Evolutionary conservation across 345 rosid genomes (phyloP).

Genomic region (Chamaenerion angustifolium): DNA sequence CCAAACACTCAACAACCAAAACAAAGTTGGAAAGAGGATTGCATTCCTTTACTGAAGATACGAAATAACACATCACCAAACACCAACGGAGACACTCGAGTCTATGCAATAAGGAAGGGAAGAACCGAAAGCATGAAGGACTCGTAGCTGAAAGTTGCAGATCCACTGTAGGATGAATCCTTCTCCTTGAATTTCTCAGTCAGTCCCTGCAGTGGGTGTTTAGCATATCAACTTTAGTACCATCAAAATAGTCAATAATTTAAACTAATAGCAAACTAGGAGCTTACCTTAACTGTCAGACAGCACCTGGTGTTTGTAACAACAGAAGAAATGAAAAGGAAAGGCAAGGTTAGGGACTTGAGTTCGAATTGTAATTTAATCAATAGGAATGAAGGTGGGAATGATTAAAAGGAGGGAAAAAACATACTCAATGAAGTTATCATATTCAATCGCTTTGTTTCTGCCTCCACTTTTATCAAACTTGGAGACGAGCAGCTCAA

Average conservation of each 20-base stretch:
- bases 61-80: neutral
- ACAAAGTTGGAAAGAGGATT: neutral
- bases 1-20: no score
- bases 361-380: no score
- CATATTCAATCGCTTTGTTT: conserved; percentile 69
- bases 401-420: neutral
- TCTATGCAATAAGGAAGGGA: conserved; percentile 72
- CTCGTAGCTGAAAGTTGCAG: conserved; percentile 76
- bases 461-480: conserved; percentile 74
- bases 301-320: conserved; percentile 55
- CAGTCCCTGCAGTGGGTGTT: conserved; percentile 41
- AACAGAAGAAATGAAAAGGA: neutral
- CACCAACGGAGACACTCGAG: neutral
- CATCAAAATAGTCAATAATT: neutral
- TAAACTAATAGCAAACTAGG: neutral
- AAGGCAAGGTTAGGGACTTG: neutral
- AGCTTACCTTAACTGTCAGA: conserved; percentile 75
- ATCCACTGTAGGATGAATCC: conserved; percentile 55
- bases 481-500: conserved; percentile 76
- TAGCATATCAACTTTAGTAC: no score
- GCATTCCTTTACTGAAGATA: neutral
- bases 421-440: conserved; percentile 88
- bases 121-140: conserved; percentile 79
- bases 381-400: no score
- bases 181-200: conserved; percentile 91